phyloP scores from a whole-genome alignment of 345 rosid species.

The Reutealis trisperma region DNA sequence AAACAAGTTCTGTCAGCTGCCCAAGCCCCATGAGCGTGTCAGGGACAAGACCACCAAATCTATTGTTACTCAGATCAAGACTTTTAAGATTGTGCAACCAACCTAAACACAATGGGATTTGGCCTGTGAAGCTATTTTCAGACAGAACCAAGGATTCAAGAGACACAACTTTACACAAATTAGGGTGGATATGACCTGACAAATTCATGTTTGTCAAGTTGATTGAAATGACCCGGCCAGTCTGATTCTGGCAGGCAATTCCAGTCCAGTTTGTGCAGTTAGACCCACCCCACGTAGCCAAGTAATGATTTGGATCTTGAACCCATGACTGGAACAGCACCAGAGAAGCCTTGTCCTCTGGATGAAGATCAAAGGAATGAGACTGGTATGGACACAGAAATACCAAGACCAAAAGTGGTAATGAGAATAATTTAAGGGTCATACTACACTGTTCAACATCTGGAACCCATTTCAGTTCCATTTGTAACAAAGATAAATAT shows the following conservation, averaged over 20 bases:
- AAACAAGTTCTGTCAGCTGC: constrained; percentile 54
- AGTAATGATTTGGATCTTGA: constrained; percentile 55
- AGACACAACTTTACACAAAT: constrained; percentile 56
- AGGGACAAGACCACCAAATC: constrained; percentile 60
- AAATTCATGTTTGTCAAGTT: constrained; percentile 54
- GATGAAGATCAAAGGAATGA: constrained; percentile 48
- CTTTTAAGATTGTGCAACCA: constrained; percentile 50
- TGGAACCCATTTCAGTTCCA: constrained; percentile 26
- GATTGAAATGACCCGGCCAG: constrained; percentile 61
- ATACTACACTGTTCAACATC: background rate
- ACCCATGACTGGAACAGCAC: constrained; percentile 50
- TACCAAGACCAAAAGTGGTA: constrained; percentile 31
- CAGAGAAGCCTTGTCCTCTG: constrained; percentile 58
- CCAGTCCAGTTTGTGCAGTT: constrained; percentile 82
- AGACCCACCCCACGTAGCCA: constrained; percentile 66
- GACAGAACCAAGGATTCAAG: constrained; percentile 61
- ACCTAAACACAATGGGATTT: constrained; percentile 66
- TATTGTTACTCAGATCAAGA: constrained; percentile 70
- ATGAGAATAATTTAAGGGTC: background rate
- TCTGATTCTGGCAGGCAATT: constrained; percentile 51
- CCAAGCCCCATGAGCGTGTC: constrained; percentile 43
- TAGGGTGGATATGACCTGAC: constrained; percentile 62
- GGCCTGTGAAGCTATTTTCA: constrained; percentile 53
- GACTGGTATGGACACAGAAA: constrained; percentile 37
- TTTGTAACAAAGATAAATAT: background rate